Base-by-base conservation (phyloP, 352 stramenopile species). In the Phytophthora gonapodyides region DNA sequence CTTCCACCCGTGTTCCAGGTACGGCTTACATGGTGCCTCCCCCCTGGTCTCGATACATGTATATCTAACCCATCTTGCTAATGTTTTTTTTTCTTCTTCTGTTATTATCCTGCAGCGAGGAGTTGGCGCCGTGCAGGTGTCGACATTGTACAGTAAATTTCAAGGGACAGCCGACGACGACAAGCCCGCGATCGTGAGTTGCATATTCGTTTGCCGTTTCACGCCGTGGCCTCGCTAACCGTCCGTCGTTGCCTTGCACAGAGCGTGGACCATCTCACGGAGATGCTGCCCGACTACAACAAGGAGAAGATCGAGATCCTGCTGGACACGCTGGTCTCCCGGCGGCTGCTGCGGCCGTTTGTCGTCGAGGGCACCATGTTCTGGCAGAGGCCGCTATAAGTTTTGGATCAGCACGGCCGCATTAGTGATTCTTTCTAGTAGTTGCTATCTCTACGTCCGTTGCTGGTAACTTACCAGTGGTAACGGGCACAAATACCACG, bases 141-240 rank as follows among this genome's bases (percentile, higher is more conserved):
- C 86, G 27, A 90, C 81, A 34, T 66, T 95, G 41, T 95, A 93
- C 52, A 93, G 75, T 75, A 90, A 90, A 72, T 95, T 95, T 65
- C 81, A 91, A 60, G 75, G 76, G 30, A 42, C 65, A 30, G 70
- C 27, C 27, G 27, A 74, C 42, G 56, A 79, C 43, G 42, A 67
- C 46, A 78, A 80, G n/a, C 81, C 82, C 11, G 82, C 85, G 8
- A 71, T 89, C 45, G 84, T 93, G 68, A 67, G 75, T 89, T 57
- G 24, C 40, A 75, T 41, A 61, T 43, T 45, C 38, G 42, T 31
- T 53, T 54, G 16, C 36, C 64, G 57, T 63, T 50, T 62, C 47
- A 13, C 43, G n/a, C 37, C 24, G 51, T 40, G 38, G 35, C 50
- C 47, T 60, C 10, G 31, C 40, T 61, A 53, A 61, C 46, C 27